Conservation (phyloP, 352 stramenopile species). For the Phytophthora quininea region DNA sequence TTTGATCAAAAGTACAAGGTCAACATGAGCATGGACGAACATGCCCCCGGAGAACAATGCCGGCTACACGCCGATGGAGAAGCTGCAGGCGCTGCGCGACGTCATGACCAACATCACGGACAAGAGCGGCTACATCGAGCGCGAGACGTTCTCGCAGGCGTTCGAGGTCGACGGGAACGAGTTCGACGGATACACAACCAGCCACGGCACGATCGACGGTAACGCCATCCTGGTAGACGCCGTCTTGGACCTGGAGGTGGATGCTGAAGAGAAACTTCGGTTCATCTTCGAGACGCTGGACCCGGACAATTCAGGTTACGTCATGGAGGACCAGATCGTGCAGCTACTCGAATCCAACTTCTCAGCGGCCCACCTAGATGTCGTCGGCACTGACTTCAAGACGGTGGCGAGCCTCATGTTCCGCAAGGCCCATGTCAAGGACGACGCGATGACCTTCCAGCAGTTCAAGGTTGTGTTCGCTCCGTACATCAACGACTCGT, state of each 20-base stretch:
- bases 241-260: conserved; percentile 80
- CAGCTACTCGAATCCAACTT: conserved; percentile 79
- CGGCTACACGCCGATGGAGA: conserved; percentile 53
- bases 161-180: conserved; percentile 69
- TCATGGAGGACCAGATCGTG: conserved; percentile 70
- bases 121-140: conserved; percentile 69
- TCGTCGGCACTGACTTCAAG: conserved; percentile 75
- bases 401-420: conserved; percentile 76
- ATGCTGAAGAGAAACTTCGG: conserved; percentile 73
- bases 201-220: conserved; percentile 64
- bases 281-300: conserved; percentile 90
- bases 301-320: conserved; percentile 47
- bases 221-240: conserved; percentile 84
- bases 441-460: conserved; percentile 70
- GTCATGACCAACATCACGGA: conserved; percentile 75
- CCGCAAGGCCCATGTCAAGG: conserved; percentile 58
- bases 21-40: conserved; percentile 63
- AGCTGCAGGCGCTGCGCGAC: conserved; percentile 74
- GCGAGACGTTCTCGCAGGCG: conserved; percentile 74
- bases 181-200: conserved; percentile 60
- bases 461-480: conserved; percentile 80
- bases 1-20: conserved; percentile 76
- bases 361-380: conserved; percentile 67
- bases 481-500: conserved; percentile 69
- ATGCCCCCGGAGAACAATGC: conserved; percentile 30